Conservation (phyloP, 345 rosid genomes). For the Chamaenerion angustifolium region DNA sequence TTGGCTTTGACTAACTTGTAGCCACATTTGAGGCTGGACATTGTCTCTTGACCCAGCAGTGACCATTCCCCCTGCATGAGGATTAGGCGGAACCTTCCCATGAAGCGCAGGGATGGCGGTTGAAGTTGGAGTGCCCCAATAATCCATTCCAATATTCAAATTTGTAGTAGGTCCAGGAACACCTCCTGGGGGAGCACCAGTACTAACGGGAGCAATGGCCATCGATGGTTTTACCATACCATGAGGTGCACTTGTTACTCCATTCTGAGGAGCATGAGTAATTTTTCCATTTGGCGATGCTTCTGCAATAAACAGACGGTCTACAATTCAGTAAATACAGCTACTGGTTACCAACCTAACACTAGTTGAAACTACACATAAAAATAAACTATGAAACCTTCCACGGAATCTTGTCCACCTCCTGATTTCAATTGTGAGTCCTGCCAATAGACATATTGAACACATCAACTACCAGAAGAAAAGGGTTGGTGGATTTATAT, state of each 20-base stretch:
- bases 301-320: constrained; percentile 22
- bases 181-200: constrained; percentile 42
- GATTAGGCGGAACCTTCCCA: constrained; percentile 58
- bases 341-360: not conserved
- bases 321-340: not conserved
- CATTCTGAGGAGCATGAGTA: constrained; percentile 51
- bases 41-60: constrained; percentile 53
- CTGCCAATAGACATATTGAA: constrained; percentile 22
- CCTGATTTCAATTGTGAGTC: constrained; percentile 68
- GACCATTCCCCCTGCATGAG: constrained; percentile 54
- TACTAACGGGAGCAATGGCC: constrained; percentile 47
- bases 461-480: constrained; percentile 1
- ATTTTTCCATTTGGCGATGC: constrained; percentile 70
- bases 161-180: constrained; percentile 82
- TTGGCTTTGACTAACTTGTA: constrained; percentile 36
- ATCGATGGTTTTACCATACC: constrained; percentile 35
- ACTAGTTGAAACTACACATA: not conserved
- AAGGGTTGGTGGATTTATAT: not conserved
- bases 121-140: constrained; percentile 78
- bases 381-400: constrained; percentile 32
- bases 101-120: constrained; percentile 44
- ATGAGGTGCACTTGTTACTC: constrained; percentile 37
- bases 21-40: constrained; percentile 64
- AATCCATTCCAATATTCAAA: constrained; percentile 97
- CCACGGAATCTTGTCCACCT: constrained; percentile 53